Evolutionary conservation across 305 asterid species (phyloP), one percentile per base, ranked within the genome.

Genomic region (Stenogyne calaminthoides): DNA sequence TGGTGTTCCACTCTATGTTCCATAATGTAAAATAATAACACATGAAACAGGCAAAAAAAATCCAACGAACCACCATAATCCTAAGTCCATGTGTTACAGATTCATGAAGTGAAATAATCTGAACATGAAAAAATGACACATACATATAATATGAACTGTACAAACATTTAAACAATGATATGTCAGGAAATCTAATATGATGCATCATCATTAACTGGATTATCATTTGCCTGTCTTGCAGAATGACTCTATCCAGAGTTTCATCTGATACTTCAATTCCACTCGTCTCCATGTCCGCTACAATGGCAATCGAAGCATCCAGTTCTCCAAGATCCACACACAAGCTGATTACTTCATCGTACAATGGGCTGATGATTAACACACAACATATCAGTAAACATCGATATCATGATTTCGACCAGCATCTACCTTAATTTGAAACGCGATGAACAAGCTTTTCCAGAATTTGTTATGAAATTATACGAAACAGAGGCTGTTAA

Each of bases 261-360:
- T 92, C 97, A 74, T 92, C 97, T 5, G 91, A 77, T 63, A 95
- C 99, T 78, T 87, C 83, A 84, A 95, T 86, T 61, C 98, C 99
- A 56, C 90, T 82, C 7, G 96, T 90, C 88, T 95, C 99, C 85
- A 95, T 74, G 79, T 95, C 96, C 8, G 98, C 91, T 14, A 92
- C 98, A 52, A 95, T 85, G 78, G 98, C 99, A 56, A 95, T 76
- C 22, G 99, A 89, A 12, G 99, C 97, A 63, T 95, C 99, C 16
- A 92, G 90, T 62, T 95, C 99, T 67, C 95, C 98, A 51, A 92
- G 91, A 78, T 95, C 99, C 56, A 95, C 84, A 64, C 99, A 92
- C 69, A 89, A 59, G 52, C 82, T 80, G 69, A 95, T 84, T 64
- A 90, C 78, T 79, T 95, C 99, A 3, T 95, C 96, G n/a, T 92